Evolutionary conservation across 805 yeast genomes (phyloP), one percentile per base, ranked within the genome.

Genomic region (Cyberlindnera samutprakarnensis): DNA sequence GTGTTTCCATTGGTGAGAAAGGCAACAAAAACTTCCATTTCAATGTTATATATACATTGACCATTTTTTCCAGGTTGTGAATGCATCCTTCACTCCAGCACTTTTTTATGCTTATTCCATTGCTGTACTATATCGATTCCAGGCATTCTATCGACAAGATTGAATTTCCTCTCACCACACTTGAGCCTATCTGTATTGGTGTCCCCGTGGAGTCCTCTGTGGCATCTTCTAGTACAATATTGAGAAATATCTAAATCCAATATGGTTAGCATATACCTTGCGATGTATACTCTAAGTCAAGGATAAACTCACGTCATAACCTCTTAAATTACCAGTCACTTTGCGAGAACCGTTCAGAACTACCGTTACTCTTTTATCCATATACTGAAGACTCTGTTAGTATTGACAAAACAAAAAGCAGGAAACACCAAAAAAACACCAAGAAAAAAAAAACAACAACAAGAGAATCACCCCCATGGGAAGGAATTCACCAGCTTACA

Each of bases 321-420:
- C 97, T 46, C 84, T 66, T 33, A 90, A 66, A 10, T 72, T 71
- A 2, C 97, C 97, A n/a, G 73, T 70, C 2, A 90, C 73, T 44
- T 71, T 72, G 31, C 96, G 67, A 11, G 81, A 61, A 2, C 95
- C 94, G 54, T 85, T 86, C 38, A 90, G 65, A 42, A 80, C 82
- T 13, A 90, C 62, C 11, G 75, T 64, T 18, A 90, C 66, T 47
- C 74, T 72, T 57, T 83, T 84, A 51, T 83, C 88, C 72, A 85
- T 68, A 53, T 84, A 86, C 78, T 80, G 27, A 15, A 6, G 11
- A 12, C 19, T 8, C 11, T 23, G 37, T 36, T 36, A 36, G 42
- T 37, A 26, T 2, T 23, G 19, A 6, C 13, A 7, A n/a, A n/a
- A n/a, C n/a, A n/a, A n/a, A n/a, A n/a, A n/a, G n/a, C n/a, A n/a